phyloP scores from a whole-genome alignment of 345 rosid species.

The Cochlearia excelsa region DNA sequence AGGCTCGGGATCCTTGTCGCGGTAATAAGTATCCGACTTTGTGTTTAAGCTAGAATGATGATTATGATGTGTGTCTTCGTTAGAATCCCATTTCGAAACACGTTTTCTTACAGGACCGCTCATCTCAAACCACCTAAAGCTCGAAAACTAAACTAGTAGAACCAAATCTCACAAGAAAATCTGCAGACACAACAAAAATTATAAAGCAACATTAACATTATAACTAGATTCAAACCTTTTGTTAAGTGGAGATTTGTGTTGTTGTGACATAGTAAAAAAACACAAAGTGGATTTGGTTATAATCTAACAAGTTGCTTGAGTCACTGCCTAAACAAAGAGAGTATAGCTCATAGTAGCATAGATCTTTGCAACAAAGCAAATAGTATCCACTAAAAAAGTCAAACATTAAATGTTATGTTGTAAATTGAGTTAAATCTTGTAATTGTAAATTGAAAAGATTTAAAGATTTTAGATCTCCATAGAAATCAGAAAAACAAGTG shows the following conservation, averaged over 20 bases:
- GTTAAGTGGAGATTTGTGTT: too few species aligned
- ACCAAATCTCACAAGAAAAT: not conserved
- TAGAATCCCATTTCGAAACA: conserved; percentile 73
- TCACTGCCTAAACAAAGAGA: not conserved
- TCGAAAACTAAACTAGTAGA: not conserved
- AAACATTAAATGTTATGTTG: conserved; percentile 3
- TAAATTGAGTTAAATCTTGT: not conserved
- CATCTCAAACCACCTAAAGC: conserved; percentile 41
- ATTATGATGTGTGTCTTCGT: conserved; percentile 39
- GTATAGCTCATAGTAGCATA: not conserved
- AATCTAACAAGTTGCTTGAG: conserved; percentile 3
- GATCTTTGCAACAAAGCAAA: not conserved
- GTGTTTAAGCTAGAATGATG: conserved; percentile 50
- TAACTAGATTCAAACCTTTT: too few species aligned
- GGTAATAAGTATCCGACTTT: conserved; percentile 41
- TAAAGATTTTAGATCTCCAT: not conserved
- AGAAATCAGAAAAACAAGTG: not conserved
- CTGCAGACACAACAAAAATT: not conserved
- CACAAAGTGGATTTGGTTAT: not conserved
- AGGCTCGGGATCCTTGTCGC: conserved; percentile 41
- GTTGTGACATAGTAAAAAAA: too few species aligned
- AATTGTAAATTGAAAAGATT: conserved; percentile 3
- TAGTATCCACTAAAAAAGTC: not conserved
- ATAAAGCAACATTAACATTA: too few species aligned
- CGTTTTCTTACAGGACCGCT: conserved; percentile 56